A percentile compares a stretch with the other conserved stretches of the same genome.
phyloP scores from a whole-genome alignment of 495 filamentous ascomycete species.

The Mytilinidion resinicola region DNA sequence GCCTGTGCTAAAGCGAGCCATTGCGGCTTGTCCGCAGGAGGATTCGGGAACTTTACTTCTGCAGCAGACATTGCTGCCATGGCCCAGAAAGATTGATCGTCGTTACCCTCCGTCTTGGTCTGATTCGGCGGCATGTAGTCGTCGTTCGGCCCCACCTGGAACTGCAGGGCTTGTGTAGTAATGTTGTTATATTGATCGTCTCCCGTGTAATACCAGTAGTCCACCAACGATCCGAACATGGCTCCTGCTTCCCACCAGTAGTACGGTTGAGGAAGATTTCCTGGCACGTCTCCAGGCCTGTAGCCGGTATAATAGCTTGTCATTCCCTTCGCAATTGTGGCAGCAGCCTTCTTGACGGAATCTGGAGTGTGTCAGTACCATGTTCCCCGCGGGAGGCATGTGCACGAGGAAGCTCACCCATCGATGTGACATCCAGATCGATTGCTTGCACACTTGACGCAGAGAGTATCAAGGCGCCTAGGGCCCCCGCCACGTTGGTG shows the following conservation, averaged over 20 bases:
- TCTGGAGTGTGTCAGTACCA: conserved; percentile 12
- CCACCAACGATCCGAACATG: conserved; percentile 45
- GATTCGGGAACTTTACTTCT: conserved; percentile 45
- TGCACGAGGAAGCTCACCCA: conserved; percentile 11
- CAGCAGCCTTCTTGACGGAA: conserved; percentile 35
- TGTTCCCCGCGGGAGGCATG: not conserved
- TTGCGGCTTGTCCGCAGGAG: conserved; percentile 48
- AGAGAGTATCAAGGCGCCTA: conserved; percentile 18
- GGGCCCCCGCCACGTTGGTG: conserved; percentile 13
- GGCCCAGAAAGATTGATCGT: conserved; percentile 55
- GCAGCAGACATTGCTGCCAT: conserved; percentile 51
- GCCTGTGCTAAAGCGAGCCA: conserved; percentile 73
- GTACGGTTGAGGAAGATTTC: conserved; percentile 37
- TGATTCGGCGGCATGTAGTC: conserved; percentile 48
- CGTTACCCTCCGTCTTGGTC: conserved; percentile 46
- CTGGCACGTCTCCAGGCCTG: conserved; percentile 39
- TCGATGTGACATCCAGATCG: conserved; percentile 14
- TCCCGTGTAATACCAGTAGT: conserved; percentile 53
- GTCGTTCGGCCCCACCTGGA: conserved; percentile 42
- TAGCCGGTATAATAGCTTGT: conserved; percentile 43
- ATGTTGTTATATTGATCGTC: conserved; percentile 49
- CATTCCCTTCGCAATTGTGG: conserved; percentile 33
- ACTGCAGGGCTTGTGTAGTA: conserved; percentile 45
- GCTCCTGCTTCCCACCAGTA: conserved; percentile 48
- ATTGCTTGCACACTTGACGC: conserved; percentile 19